A percentile compares a stretch with the other conserved stretches of the same genome.
phyloP scores from a whole-genome alignment of 2,329 filamentous ascomycete genomes.

The Colletotrichum sojae region DNA sequence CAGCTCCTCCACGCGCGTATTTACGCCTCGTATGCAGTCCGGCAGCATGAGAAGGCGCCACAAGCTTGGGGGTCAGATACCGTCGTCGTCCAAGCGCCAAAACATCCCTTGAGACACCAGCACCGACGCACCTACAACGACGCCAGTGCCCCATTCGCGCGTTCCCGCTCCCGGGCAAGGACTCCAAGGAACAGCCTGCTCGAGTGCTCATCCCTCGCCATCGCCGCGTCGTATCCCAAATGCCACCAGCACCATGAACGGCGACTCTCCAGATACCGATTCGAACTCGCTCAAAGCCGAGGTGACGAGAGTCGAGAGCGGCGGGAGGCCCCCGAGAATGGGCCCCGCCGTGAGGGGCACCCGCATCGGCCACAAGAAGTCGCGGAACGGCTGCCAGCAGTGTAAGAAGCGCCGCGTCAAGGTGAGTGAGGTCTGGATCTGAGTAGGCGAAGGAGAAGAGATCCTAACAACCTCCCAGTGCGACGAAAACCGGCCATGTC shows the following conservation, averaged over 20 bases:
- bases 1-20: constrained; percentile 8
- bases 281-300: constrained; percentile 32
- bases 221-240: background rate
- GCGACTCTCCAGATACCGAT: constrained; percentile 18
- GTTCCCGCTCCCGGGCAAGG: too few relatives aligned
- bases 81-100: constrained; percentile 27
- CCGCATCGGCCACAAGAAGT: constrained; percentile 38
- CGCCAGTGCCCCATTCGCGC: background rate
- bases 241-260: constrained; percentile 22
- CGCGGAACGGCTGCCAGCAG: constrained; percentile 37
- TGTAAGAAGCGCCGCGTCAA: constrained; percentile 39
- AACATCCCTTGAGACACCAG: constrained; percentile 25
- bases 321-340: constrained; percentile 2
- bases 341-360: constrained; percentile 25
- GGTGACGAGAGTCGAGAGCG: constrained; percentile 20
- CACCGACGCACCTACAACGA: too few relatives aligned
- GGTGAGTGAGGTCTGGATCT: constrained; percentile 14
- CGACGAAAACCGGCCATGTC: constrained; percentile 35
- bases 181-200: too few relatives aligned
- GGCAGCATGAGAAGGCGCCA: constrained; percentile 27
- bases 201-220: background rate
- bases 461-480: constrained; percentile 29
- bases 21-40: constrained; percentile 3
- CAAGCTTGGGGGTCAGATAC: constrained; percentile 31
- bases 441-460: background rate